phyloP scores from a whole-genome alignment of 306 rosid species.

The Inga oerstediana region DNA sequence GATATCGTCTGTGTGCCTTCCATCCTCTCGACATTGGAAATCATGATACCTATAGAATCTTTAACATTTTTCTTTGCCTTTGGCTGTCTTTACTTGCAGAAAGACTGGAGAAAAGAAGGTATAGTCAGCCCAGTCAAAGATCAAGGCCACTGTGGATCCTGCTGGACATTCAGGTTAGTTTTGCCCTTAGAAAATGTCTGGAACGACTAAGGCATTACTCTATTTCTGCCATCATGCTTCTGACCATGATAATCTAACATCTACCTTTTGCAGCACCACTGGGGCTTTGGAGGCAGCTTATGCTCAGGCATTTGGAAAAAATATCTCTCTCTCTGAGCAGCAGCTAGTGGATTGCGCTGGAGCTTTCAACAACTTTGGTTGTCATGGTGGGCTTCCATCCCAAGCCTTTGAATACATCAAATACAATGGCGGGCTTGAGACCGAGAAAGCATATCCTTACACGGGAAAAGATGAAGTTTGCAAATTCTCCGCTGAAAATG shows the following conservation, averaged over 20 bases:
- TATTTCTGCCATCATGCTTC: neutral
- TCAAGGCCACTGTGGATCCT: constrained; percentile 69
- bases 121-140: constrained; percentile 82
- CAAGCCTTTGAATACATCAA: constrained; percentile 97
- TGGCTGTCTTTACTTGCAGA: constrained; percentile 47
- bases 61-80: constrained; percentile 22
- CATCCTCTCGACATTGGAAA: neutral
- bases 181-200: neutral
- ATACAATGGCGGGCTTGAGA: constrained; percentile 88
- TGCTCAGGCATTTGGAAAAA: constrained; percentile 67
- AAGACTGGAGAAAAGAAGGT: constrained; percentile 88
- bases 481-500: constrained; percentile 64
- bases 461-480: constrained; percentile 56
- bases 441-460: constrained; percentile 90
- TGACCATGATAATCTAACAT: constrained; percentile 13
- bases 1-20: neutral
- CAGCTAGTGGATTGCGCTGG: constrained; percentile 97
- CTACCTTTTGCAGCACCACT: constrained; percentile 69
- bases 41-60: neutral
- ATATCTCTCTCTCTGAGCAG: constrained; percentile 88
- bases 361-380: constrained; percentile 89
- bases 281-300: constrained; percentile 97
- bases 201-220: neutral
- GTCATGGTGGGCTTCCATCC: constrained; percentile 90
- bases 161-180: constrained; percentile 59